phyloP scores from a whole-genome alignment of 2,329 filamentous ascomycete species.

The Phialophora macrospora region DNA sequence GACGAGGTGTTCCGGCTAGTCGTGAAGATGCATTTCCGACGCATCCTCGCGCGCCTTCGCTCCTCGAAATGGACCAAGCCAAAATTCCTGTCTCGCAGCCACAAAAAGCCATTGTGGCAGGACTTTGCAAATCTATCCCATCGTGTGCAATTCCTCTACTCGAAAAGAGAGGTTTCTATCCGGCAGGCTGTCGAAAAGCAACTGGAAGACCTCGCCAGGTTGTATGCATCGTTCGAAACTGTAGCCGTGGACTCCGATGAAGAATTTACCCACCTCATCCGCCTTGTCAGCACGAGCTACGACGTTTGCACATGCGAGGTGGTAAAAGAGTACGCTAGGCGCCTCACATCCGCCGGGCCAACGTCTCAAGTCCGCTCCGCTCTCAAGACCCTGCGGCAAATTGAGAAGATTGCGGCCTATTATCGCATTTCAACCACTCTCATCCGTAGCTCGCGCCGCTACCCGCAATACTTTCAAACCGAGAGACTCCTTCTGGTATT shows the following conservation, averaged over 20 bases:
- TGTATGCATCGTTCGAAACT: slow-evolving; percentile 26
- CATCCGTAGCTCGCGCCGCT: slow-evolving; percentile 15
- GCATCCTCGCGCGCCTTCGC: slow-evolving; percentile 25
- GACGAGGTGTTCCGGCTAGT: slow-evolving; percentile 6
- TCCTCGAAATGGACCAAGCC: slow-evolving; percentile 33
- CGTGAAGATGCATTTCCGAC: slow-evolving; percentile 7
- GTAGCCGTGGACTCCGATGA: neutral
- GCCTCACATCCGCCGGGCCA: slow-evolving; percentile 14
- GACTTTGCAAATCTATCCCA: slow-evolving; percentile 30
- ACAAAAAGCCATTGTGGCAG: slow-evolving; percentile 33
- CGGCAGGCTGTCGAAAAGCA: slow-evolving; percentile 17
- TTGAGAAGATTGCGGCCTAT: slow-evolving; percentile 37
- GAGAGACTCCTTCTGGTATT: slow-evolving; percentile 13
- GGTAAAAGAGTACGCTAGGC: slow-evolving; percentile 14
- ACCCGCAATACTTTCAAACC: slow-evolving; percentile 14
- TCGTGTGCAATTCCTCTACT: slow-evolving; percentile 29
- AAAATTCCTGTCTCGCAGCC: slow-evolving; percentile 25
- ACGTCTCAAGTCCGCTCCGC: slow-evolving; percentile 29
- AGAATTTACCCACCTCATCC: neutral
- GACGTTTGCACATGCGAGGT: slow-evolving; percentile 18
- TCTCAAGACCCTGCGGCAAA: slow-evolving; percentile 28
- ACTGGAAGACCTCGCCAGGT: slow-evolving; percentile 12
- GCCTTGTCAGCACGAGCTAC: slow-evolving; percentile 22
- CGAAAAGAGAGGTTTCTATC: slow-evolving; percentile 11
- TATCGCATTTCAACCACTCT: slow-evolving; percentile 29